Base-by-base conservation (phyloP, 1,139 yeast species). In the Geotrichum aggregatum region DNA sequence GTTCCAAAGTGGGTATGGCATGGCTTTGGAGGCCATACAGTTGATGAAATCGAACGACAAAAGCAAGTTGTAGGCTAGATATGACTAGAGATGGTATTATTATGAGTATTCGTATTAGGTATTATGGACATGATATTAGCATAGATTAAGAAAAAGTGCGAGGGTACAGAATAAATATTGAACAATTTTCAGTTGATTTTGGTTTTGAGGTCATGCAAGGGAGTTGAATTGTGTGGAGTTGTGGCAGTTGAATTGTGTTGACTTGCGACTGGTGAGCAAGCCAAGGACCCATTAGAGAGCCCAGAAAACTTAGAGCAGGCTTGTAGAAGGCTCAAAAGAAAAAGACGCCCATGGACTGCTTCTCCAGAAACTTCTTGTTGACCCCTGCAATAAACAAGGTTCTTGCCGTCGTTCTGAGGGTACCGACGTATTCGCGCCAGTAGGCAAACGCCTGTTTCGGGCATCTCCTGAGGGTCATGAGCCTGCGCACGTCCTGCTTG, bases 1-100 rank as follows among this genome's bases (percentile, higher is more conserved):
- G 1, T 80, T 77, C 65, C 83, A 78, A 61, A 36, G 52, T 35
- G 56, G 56, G 2, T 44, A 44, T 24, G 56, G 56, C 1, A 53
- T 53, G 56, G 54, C 54, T 5, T 11, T 40, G 13, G 49, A 50
- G 7, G 43, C 47, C 14, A 43, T 53, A 22, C 44, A 24, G 5
- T 26, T 50, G 14, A 24, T 43, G 22, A 40, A 46, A n/a, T 39
- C 53, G 34, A 11, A 19, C n/a, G 34, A 26, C 6, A 28, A 26
- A 45, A 28, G 40, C 22, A n/a, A 35, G 11, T 24, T 21, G 7
- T 39, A 39, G 22, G 11, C n/a, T 10, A 6, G 3, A 5, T 24
- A 8, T 24, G 28, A 24, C 8, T 24, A 24, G 8, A 24, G 8
- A 5, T 24, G 28, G 8, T 5, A 24, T 24, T 24, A 24, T 5